Evolutionary conservation across 495 filamentous ascomycete species (phyloP), one percentile per base, ranked within the genome.

Genomic region (Aspergillus olivimuriae): DNA sequence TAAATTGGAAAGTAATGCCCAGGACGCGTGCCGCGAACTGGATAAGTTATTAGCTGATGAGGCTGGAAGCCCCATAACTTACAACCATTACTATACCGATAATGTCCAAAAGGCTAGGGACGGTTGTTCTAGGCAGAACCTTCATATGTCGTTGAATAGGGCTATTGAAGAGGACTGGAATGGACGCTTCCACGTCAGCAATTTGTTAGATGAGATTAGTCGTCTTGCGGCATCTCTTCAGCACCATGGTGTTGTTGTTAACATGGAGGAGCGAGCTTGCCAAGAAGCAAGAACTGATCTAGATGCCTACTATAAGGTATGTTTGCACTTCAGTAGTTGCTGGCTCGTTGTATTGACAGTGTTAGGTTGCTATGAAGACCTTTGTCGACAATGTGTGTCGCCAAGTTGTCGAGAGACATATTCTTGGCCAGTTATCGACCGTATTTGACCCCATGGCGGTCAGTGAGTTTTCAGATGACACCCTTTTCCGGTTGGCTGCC

Each of bases 41-140:
- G 52, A 46, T 11, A 54, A 53, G 28, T 47, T 78, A 4, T 53
- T 78, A 4, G 46, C 60, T 14, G 76, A 76, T 36, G 64, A 69
- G 18, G 42, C 58, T 34, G 56, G 53, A 7, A 58, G 62, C 32
- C 68, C 67, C 0, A 65, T 72, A 20, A 75, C 69, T 1, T 74
- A 74, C 47, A 73, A 73, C 36, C 66, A 69, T 34, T 69, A 70
- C 23, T 75, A 69, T 39, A 70, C 58, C 0, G 58, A 70, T 22
- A 69, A 57, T 1, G 56, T 74, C 32, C 47, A 61, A n/a, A 63
- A 65, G n/a, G 52, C 52, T 1, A 51, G 62, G 6, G n/a, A 51
- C 10, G 53, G 61, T 10, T 24, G 24, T 1, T 23, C 26, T 1
- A 53, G 54, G 17, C 11, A 34, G 2, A n/a, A 26, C 6, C 34